A percentile compares a stretch with the other conserved stretches of the same genome.
These are phyloP conservation scores for Phialophora macrospora DNA, from an alignment of 2,329 filamentous ascomycete species.

Conservation along the genomic window DNA sequence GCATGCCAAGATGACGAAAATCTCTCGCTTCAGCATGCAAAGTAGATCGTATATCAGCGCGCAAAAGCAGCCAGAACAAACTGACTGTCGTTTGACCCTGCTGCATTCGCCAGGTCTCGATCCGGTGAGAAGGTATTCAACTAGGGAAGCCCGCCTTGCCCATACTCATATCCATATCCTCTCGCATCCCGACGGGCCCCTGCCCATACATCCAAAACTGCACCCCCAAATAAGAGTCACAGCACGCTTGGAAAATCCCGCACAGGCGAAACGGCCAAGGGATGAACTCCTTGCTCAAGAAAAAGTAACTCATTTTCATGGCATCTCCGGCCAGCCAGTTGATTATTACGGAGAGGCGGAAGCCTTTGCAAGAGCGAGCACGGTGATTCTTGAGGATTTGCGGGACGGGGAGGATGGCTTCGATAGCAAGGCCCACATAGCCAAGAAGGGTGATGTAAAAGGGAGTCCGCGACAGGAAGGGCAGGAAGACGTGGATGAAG, in stretches of 20 bases:
- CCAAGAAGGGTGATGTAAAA: constrained; percentile 53
- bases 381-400: constrained; percentile 56
- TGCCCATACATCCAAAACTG: constrained; percentile 56
- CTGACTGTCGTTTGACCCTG: neutral
- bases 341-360: constrained; percentile 54
- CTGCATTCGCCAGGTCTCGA: constrained; percentile 1
- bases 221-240: constrained; percentile 54
- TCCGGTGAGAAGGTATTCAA: constrained; percentile 18
- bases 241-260: constrained; percentile 55
- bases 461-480: constrained; percentile 50
- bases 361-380: constrained; percentile 55
- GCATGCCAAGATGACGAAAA: neutral
- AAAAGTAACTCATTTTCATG: constrained; percentile 59
- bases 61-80: neutral
- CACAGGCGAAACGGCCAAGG: constrained; percentile 57
- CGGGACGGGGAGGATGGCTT: constrained; percentile 55
- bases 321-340: constrained; percentile 56
- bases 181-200: constrained; percentile 26
- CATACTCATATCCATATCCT: constrained; percentile 23
- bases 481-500: constrained; percentile 59
- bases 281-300: constrained; percentile 50
- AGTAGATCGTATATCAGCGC: neutral
- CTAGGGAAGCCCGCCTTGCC: constrained; percentile 29
- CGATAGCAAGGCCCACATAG: constrained; percentile 53
- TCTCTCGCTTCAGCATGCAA: neutral